Conservation (phyloP, 1,139 yeast genomes). For the Saccharomyces hybrid region DNA sequence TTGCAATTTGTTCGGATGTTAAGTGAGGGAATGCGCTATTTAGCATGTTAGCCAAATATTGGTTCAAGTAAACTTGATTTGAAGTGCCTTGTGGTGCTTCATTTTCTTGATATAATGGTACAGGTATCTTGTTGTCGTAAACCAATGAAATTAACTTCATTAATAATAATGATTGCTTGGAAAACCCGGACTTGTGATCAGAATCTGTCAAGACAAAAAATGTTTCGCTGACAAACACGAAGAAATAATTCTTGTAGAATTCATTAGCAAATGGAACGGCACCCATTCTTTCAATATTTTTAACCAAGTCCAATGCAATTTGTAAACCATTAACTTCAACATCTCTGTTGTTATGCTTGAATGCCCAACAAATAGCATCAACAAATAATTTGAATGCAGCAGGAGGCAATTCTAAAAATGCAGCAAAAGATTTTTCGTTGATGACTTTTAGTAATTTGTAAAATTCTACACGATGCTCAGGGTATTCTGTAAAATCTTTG, state of each 20-base stretch:
- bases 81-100: conserved; percentile 81
- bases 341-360: conserved; percentile 92
- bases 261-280: conserved; percentile 77
- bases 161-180: conserved; percentile 76
- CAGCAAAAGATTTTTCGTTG: conserved; percentile 76
- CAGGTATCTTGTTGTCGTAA: conserved; percentile 63
- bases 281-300: conserved; percentile 73
- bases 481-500: conserved; percentile 90
- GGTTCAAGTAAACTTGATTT: conserved; percentile 70
- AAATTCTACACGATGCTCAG: conserved; percentile 96
- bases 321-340: conserved; percentile 88
- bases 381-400: conserved; percentile 86
- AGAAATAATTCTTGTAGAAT: conserved; percentile 82
- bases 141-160: conserved; percentile 81
- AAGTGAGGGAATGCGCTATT: conserved; percentile 86
- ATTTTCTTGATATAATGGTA: conserved; percentile 68
- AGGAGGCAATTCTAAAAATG: conserved; percentile 81
- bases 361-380: conserved; percentile 96
- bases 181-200: conserved; percentile 95
- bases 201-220: conserved; percentile 93
- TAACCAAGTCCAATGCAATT: conserved; percentile 71
- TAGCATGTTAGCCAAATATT: conserved; percentile 75
- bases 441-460: conserved; percentile 84
- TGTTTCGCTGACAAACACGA: conserved; percentile 84
- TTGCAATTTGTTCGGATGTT: conserved; percentile 72